Conservation (phyloP, 768 basidiomycete genomes). For the Suillus sp. region DNA sequence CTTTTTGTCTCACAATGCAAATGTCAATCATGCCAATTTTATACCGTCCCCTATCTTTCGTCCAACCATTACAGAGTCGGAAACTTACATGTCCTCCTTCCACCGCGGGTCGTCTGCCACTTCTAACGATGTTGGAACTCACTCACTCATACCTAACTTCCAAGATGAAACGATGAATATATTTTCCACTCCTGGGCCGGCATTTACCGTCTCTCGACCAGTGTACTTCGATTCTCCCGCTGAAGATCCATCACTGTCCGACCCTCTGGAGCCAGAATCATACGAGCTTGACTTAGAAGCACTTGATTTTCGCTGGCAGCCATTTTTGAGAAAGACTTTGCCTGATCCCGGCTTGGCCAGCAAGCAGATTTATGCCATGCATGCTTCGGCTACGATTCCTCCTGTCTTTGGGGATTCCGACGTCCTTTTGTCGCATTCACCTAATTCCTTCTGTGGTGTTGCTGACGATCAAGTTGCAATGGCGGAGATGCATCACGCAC, state of each 20-base stretch:
- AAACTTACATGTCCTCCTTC: neutral
- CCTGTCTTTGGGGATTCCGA: neutral
- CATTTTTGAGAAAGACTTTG: conserved; percentile 40
- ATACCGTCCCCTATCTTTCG: neutral
- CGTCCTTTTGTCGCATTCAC: neutral
- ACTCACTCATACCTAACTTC: neutral
- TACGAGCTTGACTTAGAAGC: conserved; percentile 42
- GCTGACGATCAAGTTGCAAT: neutral
- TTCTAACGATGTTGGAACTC: neutral
- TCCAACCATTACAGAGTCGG: neutral
- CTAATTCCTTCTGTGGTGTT: neutral
- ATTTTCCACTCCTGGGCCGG: conserved; percentile 56
- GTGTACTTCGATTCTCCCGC: conserved; percentile 55
- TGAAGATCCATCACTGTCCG: conserved; percentile 47
- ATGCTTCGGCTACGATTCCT: neutral
- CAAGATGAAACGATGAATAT: conserved; percentile 17
- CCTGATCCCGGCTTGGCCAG: neutral
- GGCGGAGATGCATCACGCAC: neutral
- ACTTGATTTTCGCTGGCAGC: conserved; percentile 59
- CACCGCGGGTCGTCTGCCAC: neutral
- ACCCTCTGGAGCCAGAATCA: conserved; percentile 38
- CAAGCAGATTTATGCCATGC: neutral
- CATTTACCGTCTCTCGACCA: conserved; percentile 30
- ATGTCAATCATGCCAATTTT: neutral
- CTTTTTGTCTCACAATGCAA: neutral